A percentile compares a stretch with the other conserved stretches of the same genome.
Evolutionary conservation across 1,139 yeast genomes (phyloP).

Genomic region (Geotrichum europaeum): DNA sequence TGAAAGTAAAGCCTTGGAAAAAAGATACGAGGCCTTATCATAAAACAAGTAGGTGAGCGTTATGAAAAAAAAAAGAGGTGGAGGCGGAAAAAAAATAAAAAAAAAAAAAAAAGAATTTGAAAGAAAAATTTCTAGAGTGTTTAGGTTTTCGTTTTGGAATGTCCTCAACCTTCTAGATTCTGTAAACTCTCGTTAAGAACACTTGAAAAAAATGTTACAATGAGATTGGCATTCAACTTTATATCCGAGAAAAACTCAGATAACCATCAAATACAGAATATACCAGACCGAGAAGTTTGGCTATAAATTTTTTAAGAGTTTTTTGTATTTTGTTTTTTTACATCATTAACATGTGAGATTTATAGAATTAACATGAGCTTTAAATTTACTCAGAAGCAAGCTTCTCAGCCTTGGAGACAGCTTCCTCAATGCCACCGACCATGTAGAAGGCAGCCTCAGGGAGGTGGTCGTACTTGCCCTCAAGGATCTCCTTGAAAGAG

Average conservation of each 20-base stretch:
- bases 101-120: background rate
- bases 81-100: background rate
- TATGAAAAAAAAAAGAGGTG: background rate
- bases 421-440: slow-evolving; percentile 99
- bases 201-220: background rate
- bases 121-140: background rate
- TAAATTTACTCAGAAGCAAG: slow-evolving; percentile 70
- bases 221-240: background rate
- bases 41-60: background rate
- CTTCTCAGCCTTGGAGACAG: slow-evolving; percentile 96
- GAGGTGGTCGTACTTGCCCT: slow-evolving; percentile 96
- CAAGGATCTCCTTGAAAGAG: slow-evolving; percentile 96
- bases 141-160: background rate
- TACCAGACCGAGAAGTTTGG: background rate
- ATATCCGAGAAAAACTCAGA: background rate
- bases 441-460: slow-evolving; percentile 99
- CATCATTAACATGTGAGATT: slow-evolving; percentile 11
- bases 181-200: background rate
- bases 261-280: background rate
- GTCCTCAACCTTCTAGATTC: background rate
- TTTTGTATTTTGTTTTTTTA: background rate
- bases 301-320: background rate
- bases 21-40: slow-evolving; percentile 4
- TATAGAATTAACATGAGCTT: slow-evolving; percentile 2
- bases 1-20: background rate